Evolutionary conservation across 768 basidiomycete species (phyloP).

Genomic region (Suillus luteus): DNA sequence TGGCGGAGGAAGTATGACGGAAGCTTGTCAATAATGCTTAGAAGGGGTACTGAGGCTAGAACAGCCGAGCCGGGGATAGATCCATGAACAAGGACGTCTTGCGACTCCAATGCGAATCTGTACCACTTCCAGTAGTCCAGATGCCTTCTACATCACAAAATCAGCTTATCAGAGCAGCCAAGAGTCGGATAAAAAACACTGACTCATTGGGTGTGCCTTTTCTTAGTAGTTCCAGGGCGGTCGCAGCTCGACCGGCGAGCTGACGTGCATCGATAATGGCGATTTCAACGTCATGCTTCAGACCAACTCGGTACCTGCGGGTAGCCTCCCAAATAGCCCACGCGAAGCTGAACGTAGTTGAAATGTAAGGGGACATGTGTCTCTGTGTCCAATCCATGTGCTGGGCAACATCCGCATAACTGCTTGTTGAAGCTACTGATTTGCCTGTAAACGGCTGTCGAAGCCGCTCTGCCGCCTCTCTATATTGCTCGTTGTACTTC

Average conservation of each 20-base stretch:
- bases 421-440: slow-evolving; percentile 31
- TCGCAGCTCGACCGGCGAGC: slow-evolving; percentile 57
- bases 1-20: slow-evolving; percentile 67
- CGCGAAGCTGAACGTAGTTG: slow-evolving; percentile 77
- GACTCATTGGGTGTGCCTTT: slow-evolving; percentile 57
- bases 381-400: slow-evolving; percentile 84
- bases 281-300: slow-evolving; percentile 78
- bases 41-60: slow-evolving; percentile 68
- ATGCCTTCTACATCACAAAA: slow-evolving; percentile 46
- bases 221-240: slow-evolving; percentile 64
- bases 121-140: slow-evolving; percentile 76
- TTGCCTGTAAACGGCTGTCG: slow-evolving; percentile 31
- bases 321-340: slow-evolving; percentile 86
- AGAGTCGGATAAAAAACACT: slow-evolving; percentile 24
- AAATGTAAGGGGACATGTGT: slow-evolving; percentile 66
- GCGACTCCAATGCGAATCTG: slow-evolving; percentile 72
- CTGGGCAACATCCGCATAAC: slow-evolving; percentile 63
- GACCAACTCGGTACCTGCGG: slow-evolving; percentile 66
- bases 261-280: slow-evolving; percentile 74
- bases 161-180: slow-evolving; percentile 2
- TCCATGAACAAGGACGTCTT: slow-evolving; percentile 72
- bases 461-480: slow-evolving; percentile 41
- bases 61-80: slow-evolving; percentile 67
- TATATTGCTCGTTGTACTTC: slow-evolving; percentile 53
- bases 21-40: slow-evolving; percentile 62